Evolutionary conservation across 1,284 basidiomycete species (phyloP), one percentile per base, ranked within the genome.

Genomic region (Lentinula novae-zelandiae): DNA sequence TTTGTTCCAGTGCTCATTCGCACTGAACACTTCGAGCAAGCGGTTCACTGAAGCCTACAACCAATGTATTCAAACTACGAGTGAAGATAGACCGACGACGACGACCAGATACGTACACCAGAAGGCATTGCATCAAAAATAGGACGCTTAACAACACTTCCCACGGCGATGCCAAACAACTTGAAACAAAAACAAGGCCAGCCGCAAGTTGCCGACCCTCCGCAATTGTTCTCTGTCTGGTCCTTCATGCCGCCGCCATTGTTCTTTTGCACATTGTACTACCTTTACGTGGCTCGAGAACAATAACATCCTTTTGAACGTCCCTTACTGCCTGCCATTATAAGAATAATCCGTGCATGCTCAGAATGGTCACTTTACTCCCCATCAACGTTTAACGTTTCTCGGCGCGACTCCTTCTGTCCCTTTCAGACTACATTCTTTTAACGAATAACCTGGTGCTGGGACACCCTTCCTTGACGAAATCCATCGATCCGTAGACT

Each of bases 401-500:
- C n/a, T 44, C 42, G 20, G 42, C 13, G 42, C 27, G 20, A 2
- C 39, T n/a, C 27, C 17, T 52, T 44, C 33, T 15, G 22, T 52
- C 39, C 15, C 53, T 42, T 39, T 33, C 10, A 31, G 36, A 42
- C 39, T 2, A 22, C 57, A 33, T 56, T 59, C 60, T 52, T 53
- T 61, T 61, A 15, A 61, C 63, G 63, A 64, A 57, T 53, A n/a
- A 40, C 27, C 39, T 40, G 62, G 60, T 64, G 63, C 63, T 61
- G 63, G 63, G 57, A 61, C 60, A 64, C 63, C 63, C 59, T 58
- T 60, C 63, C 59, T 58, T 60, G 62, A 63, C 53, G 44, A 57
- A 53, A 17, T 59, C 53, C 46, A 60, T 53, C 51, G 34, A 33
- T 33, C 27, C 39, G 17, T 40, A 31, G 6, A 15, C 20, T 33